phyloP scores from a whole-genome alignment of 257 asterid species.

The Asclepias syriaca region DNA sequence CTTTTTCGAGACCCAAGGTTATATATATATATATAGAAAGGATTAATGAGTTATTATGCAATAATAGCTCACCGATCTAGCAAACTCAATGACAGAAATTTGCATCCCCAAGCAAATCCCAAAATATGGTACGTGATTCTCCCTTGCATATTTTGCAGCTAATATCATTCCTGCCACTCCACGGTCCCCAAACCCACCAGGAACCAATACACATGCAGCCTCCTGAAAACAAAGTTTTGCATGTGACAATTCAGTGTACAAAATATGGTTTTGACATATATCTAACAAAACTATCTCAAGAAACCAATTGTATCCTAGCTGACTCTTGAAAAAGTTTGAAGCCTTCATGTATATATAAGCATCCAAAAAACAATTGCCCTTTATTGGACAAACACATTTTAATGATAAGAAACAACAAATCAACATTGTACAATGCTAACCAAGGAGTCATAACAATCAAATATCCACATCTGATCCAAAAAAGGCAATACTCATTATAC shows the following conservation, averaged over 20 bases:
- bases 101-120: slow-evolving; percentile 99
- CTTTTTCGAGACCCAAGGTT: slow-evolving; percentile 50
- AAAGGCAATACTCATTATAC: not conserved
- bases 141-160: slow-evolving; percentile 98
- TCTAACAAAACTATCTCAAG: not conserved
- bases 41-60: not conserved
- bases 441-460: not conserved
- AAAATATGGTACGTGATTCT: slow-evolving; percentile 72
- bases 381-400: not conserved
- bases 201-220: slow-evolving; percentile 90
- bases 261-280: not conserved
- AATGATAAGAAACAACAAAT: not conserved
- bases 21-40: not conserved
- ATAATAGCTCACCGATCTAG: slow-evolving; percentile 67
- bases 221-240: slow-evolving; percentile 37
- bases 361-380: not conserved
- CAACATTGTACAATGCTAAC: not conserved
- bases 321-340: not conserved
- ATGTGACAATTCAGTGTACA: slow-evolving; percentile 2
- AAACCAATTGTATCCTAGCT: not conserved
- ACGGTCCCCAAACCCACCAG: slow-evolving; percentile 99
- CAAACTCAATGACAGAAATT: slow-evolving; percentile 88
- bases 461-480: not conserved
- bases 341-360: not conserved
- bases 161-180: slow-evolving; percentile 92